phyloP scores from a whole-genome alignment of 73 alveolate species.

The Blepharisma stoltei region DNA sequence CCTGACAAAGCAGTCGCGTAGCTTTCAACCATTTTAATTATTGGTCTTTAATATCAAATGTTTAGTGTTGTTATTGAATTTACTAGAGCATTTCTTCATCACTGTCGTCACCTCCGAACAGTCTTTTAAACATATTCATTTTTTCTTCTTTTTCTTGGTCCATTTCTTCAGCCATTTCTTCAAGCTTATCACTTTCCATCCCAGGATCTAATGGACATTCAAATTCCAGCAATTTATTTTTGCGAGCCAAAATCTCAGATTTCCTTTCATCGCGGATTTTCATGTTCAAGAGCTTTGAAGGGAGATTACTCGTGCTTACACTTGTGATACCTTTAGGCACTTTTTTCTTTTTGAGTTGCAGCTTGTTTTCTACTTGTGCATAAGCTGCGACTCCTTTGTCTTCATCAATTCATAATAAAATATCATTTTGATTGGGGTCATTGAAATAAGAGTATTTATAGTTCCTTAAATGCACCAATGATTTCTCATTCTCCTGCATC shows the following conservation, averaged over 20 bases:
- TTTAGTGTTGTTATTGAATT: no score
- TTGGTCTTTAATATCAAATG: no score
- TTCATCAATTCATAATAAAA: not conserved
- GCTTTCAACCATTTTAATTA: no score
- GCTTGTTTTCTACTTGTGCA: not conserved
- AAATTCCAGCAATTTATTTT: constrained; percentile 12
- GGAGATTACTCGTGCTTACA: not conserved
- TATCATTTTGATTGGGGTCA: constrained; percentile 27
- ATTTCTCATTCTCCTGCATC: not conserved
- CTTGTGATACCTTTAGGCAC: not conserved
- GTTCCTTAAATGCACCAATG: not conserved
- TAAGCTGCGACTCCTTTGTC: not conserved
- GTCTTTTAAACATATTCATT: not conserved
- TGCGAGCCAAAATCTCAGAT: not conserved
- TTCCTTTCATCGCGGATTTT: not conserved
- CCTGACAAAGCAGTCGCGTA: no score
- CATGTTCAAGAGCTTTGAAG: not conserved
- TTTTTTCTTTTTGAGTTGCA: constrained; percentile 10
- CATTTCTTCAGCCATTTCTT: constrained; percentile 2
- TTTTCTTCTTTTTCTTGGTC: not conserved
- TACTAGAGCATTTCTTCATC: no score
- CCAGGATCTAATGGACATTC: not conserved
- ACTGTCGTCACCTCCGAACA: not conserved
- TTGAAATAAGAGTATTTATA: constrained; percentile 9
- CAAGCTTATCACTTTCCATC: not conserved